Evolutionary conservation across 257 asterid species (phyloP), one percentile per base, ranked within the genome.

Genomic region (Nicotiana otophora): DNA sequence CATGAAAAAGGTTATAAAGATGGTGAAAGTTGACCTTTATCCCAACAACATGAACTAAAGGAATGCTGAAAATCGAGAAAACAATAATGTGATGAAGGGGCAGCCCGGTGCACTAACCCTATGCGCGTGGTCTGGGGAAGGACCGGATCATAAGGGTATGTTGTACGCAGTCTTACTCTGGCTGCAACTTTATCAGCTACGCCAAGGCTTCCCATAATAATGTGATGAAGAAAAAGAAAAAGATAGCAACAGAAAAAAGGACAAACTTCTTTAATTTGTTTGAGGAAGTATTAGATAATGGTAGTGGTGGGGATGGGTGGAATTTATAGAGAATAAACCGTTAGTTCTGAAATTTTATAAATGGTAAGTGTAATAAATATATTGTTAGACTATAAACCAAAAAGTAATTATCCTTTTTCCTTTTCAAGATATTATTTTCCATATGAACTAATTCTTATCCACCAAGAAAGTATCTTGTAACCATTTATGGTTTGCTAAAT

Each of bases 401-500:
- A 70, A 74, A 6, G 14, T 20, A 48, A 74, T 74, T 48, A 19
- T 1, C 61, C 60, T 36, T 46, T 74, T 74, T 46, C 31, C 20
- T 14, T 74, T 48, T 15, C 20, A 42, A 70, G 60, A 20, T 20
- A 42, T 42, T 70, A 70, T 6, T 26, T 48, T 6, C 79, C 62
- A 48, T 1, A 74, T 74, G 79, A 74, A 28, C 79, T 74, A 26
- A 14, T 48, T 74, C 79, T 48, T 48, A 74, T 48, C 79, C 79
- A 48, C 79, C 79, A 48, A 48, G 23, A 74, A 48, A 74, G 79
- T 33, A 23, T 48, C 62, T 46, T 23, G 14, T 48, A 74, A 23
- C 79, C 26, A 15, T 48, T 74, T 74, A 74, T 48, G 62, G 34
- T 26, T 72, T 23, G 62, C 42, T 46, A 74, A 74, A 48, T 74